phyloP scores from a whole-genome alignment of 2,329 filamentous ascomycete genomes.

The Madurella fahalii region DNA sequence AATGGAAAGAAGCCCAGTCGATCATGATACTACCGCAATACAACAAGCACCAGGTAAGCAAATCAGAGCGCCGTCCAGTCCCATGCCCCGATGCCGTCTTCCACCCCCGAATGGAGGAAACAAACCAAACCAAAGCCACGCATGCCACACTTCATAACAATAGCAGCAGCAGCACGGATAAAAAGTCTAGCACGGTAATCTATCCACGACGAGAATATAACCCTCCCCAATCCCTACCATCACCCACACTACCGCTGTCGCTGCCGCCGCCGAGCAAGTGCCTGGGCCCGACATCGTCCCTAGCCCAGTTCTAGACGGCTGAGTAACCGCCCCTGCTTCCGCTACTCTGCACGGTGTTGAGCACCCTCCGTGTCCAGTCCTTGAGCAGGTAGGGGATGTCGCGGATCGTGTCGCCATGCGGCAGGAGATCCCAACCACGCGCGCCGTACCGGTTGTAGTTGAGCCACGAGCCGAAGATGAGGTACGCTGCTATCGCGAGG shows the following conservation, averaged over 20 bases:
- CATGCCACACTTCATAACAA: too few species aligned
- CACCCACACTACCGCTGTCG: not conserved
- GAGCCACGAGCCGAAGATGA: slow-evolving; percentile 97
- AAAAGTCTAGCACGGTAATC: too few species aligned
- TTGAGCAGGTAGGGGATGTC: slow-evolving; percentile 90
- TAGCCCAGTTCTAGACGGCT: slow-evolving; percentile 63
- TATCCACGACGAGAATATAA: too few species aligned
- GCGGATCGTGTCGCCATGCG: slow-evolving; percentile 86
- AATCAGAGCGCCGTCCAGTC: too few species aligned
- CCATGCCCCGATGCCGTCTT: too few species aligned
- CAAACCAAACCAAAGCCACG: too few species aligned
- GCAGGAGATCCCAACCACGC: slow-evolving; percentile 89
- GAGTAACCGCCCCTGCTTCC: slow-evolving; percentile 89
- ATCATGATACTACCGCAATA: too few species aligned
- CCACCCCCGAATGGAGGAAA: too few species aligned
- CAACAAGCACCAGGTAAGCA: too few species aligned
- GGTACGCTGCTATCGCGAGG: slow-evolving; percentile 78
- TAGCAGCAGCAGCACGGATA: too few species aligned
- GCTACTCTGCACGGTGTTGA: slow-evolving; percentile 79
- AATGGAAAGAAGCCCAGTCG: too few species aligned
- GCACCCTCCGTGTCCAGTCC: slow-evolving; percentile 76
- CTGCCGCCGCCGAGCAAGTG: not conserved
- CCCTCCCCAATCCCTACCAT: too few species aligned
- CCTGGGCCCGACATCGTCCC: not conserved
- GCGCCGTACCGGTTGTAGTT: slow-evolving; percentile 98